A percentile compares a stretch with the other conserved stretches of the same genome.
phyloP scores from a whole-genome alignment of 495 filamentous ascomycete genomes.

The Extremus antarcticus region DNA sequence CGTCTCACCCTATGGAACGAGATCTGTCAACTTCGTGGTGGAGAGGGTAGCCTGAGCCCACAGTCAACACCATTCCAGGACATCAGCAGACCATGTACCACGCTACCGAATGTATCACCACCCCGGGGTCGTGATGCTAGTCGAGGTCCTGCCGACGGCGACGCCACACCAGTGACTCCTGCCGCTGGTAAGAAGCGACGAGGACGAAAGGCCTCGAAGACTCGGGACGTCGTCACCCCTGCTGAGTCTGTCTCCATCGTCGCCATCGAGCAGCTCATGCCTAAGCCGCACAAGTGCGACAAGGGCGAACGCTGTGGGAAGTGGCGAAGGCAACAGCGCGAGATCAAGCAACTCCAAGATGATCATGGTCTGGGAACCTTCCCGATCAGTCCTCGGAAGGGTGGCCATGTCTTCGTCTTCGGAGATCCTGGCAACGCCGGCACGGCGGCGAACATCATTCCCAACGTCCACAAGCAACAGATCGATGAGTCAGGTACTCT shows the following conservation, averaged over 20 bases:
- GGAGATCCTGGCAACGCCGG: constrained; percentile 62
- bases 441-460: constrained; percentile 45
- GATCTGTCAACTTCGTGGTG: constrained; percentile 58
- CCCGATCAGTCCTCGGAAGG: constrained; percentile 44
- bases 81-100: constrained; percentile 29
- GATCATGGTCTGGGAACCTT: constrained; percentile 40
- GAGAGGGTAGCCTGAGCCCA: constrained; percentile 33
- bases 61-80: constrained; percentile 33
- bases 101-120: constrained; percentile 15
- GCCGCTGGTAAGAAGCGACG: constrained; percentile 32
- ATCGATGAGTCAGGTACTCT: constrained; percentile 24
- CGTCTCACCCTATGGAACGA: constrained; percentile 76
- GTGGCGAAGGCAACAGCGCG: constrained; percentile 59
- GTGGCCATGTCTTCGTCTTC: constrained; percentile 52
- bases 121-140: constrained; percentile 15
- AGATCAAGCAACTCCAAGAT: constrained; percentile 54
- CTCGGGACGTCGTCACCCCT: constrained; percentile 50
- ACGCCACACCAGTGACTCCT: constrained; percentile 27
- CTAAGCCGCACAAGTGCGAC: constrained; percentile 72
- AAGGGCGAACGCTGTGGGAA: constrained; percentile 87
- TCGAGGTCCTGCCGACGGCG: constrained; percentile 25
- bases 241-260: constrained; percentile 83
- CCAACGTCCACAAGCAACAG: constrained; percentile 23
- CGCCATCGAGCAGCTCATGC: constrained; percentile 77
- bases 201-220: constrained; percentile 36